Evolutionary conservation across 257 asterid species (phyloP).

Genomic region (Solanum ahanhuiri): DNA sequence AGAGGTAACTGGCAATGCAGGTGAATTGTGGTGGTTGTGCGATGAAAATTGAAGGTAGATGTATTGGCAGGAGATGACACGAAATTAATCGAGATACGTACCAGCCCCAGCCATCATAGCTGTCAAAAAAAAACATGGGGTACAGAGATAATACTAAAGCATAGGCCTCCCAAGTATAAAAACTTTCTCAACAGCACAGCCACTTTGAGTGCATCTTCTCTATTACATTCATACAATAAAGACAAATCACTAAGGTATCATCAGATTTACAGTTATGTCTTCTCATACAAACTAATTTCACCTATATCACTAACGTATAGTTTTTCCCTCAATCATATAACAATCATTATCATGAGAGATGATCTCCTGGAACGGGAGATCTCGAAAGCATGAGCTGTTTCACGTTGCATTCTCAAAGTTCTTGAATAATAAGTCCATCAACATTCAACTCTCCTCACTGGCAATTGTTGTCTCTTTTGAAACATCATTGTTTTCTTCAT

Average conservation of each 20-base stretch:
- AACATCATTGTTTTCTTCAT: conserved; percentile 7
- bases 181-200: not conserved
- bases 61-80: not conserved
- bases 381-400: not conserved
- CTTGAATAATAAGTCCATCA: not conserved
- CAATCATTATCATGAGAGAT: not conserved
- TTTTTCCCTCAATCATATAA: not conserved
- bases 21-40: not conserved
- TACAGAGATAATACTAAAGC: not conserved
- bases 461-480: not conserved
- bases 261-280: not conserved
- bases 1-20: not conserved
- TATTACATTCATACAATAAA: not conserved
- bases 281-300: not conserved
- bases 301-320: not conserved
- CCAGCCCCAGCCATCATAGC: not conserved
- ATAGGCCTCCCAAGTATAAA: not conserved
- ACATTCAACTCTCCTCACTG: not conserved
- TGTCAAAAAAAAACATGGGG: not conserved
- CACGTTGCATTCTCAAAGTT: not conserved
- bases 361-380: not conserved
- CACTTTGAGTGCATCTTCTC: not conserved
- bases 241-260: not conserved
- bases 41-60: not conserved
- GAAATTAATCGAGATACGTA: not conserved